A percentile compares a stretch with the other conserved stretches of the same genome.
These are phyloP conservation scores for Pseudomassariella vexata DNA, from an alignment of 2,329 filamentous ascomycete genomes.

Conservation along the genomic window DNA sequence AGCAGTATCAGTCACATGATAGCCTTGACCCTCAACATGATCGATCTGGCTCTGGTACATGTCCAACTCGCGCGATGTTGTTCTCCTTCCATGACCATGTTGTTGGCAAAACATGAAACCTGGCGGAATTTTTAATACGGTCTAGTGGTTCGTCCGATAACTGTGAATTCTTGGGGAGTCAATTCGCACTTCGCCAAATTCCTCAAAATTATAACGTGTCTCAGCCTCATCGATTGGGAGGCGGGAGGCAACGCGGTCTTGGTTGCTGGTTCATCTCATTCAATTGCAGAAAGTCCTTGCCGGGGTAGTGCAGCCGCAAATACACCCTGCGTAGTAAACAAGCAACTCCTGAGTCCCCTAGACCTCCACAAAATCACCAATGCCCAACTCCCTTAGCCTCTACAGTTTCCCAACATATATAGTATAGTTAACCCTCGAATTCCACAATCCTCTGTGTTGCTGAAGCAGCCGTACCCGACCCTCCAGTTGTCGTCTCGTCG, in stretches of 20 bases:
- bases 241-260: too few relatives aligned
- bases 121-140: neutral
- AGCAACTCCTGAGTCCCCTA: constrained; percentile 2
- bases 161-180: constrained; percentile 5
- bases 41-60: neutral
- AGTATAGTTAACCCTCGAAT: constrained; percentile 41
- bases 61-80: neutral
- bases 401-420: too few relatives aligned
- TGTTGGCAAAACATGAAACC: neutral
- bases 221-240: constrained; percentile 10
- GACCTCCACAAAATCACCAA: neutral
- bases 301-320: constrained; percentile 9
- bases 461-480: constrained; percentile 17
- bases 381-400: constrained; percentile 3
- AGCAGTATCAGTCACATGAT: neutral
- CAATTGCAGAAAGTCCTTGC: constrained; percentile 14
- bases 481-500: constrained; percentile 17
- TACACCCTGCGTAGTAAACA: constrained; percentile 3
- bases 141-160: neutral
- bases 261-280: constrained; percentile 13
- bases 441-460: constrained; percentile 36
- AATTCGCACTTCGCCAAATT: constrained; percentile 12
- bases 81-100: neutral
- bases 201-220: constrained; percentile 13
- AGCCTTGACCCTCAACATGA: neutral